Percentiles rank a stretch among this genome's conserved stretches.
Evolutionary conservation across 306 rosid genomes (phyloP).

Genomic region (Aeschynomene evenia): DNA sequence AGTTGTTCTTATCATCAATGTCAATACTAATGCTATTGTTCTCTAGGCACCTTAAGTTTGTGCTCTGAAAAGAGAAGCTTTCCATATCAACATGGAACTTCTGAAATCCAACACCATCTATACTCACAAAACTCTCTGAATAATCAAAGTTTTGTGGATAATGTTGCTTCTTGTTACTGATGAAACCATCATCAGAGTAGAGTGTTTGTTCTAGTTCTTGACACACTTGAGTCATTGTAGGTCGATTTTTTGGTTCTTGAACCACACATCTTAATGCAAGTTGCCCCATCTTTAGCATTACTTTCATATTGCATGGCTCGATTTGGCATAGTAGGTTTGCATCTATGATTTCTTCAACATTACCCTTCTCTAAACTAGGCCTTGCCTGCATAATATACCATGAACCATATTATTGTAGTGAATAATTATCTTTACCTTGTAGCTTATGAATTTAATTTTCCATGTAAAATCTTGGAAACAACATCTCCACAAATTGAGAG

Average conservation of each 20-base stretch:
- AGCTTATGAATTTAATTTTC: too few species aligned
- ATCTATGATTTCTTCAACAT: conserved; percentile 69
- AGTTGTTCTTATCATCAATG: conserved; percentile 40
- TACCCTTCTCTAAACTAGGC: conserved; percentile 65
- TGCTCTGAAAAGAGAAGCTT: conserved; percentile 54
- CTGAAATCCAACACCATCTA: conserved; percentile 57
- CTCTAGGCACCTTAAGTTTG: conserved; percentile 62
- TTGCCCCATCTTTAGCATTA: conserved; percentile 73
- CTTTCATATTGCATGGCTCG: conserved; percentile 63
- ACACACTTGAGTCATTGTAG: conserved; percentile 72
- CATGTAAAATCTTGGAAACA: too few species aligned
- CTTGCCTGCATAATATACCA: conserved; percentile 57
- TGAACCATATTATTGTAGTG: not conserved
- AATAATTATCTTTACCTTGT: too few species aligned
- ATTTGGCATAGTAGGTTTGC: conserved; percentile 53
- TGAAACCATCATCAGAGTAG: conserved; percentile 39
- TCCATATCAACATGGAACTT: conserved; percentile 69
- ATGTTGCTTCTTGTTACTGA: conserved; percentile 25
- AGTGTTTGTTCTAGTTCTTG: conserved; percentile 65
- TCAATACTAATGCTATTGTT: conserved; percentile 51
- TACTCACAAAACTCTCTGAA: conserved; percentile 68
- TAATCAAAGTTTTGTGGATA: conserved; percentile 35
- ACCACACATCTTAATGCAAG: conserved; percentile 70
- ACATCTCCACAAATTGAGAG: too few species aligned
- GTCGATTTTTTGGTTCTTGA: conserved; percentile 61